Evolutionary conservation across 805 yeast genomes (phyloP).

Genomic region (Sugiyamaella valdiviana): DNA sequence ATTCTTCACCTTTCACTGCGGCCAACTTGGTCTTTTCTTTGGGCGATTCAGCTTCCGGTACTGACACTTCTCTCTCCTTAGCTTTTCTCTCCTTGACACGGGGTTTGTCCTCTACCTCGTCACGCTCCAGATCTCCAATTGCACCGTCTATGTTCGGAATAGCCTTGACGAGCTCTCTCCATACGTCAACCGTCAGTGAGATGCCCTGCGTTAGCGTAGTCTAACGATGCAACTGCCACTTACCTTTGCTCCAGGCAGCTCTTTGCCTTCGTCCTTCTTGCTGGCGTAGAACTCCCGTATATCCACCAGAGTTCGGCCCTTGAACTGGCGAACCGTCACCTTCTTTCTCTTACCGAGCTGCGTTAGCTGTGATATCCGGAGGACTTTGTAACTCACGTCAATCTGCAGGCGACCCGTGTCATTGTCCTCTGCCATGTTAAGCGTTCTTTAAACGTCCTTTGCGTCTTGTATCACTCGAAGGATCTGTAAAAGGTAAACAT

Average conservation of each 20-base stretch:
- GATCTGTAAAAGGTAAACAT: no score
- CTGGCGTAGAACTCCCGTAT: slow-evolving; percentile 68
- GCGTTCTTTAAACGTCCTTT: no score
- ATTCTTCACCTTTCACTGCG: slow-evolving; percentile 1
- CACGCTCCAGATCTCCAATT: slow-evolving; percentile 13
- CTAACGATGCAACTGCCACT: slow-evolving; percentile 21
- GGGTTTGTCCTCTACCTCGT: slow-evolving; percentile 1
- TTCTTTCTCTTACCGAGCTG: slow-evolving; percentile 57
- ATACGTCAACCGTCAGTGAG: slow-evolving; percentile 24
- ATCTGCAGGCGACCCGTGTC: not conserved
- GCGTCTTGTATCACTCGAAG: no score
- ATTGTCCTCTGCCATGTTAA: not conserved
- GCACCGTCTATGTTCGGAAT: slow-evolving; percentile 22
- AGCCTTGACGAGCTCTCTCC: slow-evolving; percentile 21
- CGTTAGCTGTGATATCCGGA: not conserved
- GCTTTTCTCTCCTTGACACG: not conserved
- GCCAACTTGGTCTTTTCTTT: not conserved
- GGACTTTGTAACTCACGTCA: slow-evolving; percentile 4
- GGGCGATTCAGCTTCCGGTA: no score
- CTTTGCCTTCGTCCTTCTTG: slow-evolving; percentile 42
- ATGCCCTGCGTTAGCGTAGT: slow-evolving; percentile 24
- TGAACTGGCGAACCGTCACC: slow-evolving; percentile 67
- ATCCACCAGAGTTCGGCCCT: slow-evolving; percentile 62
- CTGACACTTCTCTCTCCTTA: not conserved
- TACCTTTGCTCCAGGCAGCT: slow-evolving; percentile 75